These are phyloP conservation scores for Neospora caninum DNA, from an alignment of 169 alveolate species.

Conservation along the genomic window DNA sequence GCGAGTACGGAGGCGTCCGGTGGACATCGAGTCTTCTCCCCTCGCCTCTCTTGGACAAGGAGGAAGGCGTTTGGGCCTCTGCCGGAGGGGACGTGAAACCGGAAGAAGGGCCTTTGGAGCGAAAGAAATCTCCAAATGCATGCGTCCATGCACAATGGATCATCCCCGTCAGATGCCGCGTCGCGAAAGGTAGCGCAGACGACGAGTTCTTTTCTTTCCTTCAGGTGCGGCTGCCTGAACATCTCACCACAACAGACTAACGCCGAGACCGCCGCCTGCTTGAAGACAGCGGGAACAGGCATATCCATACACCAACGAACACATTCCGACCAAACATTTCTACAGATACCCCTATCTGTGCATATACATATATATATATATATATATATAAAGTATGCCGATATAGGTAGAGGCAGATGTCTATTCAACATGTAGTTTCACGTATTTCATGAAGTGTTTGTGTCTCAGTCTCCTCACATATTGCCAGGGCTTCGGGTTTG, in stretches of 20 bases:
- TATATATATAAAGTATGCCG: neutral
- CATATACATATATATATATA: neutral
- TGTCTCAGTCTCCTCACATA: too few species aligned
- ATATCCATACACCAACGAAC: too few species aligned
- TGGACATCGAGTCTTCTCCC: neutral
- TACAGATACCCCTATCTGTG: neutral
- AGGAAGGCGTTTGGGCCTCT: neutral
- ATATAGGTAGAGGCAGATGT: neutral
- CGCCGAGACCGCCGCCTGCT: too few species aligned
- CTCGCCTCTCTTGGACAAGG: neutral
- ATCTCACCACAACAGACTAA: neutral
- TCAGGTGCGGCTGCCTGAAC: neutral
- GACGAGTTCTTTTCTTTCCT: neutral
- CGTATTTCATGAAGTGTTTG: too few species aligned
- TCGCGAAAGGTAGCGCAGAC: neutral
- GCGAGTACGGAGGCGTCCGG: neutral
- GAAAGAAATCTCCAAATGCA: neutral
- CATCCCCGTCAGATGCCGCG: conserved; percentile 4
- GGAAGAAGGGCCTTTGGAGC: neutral
- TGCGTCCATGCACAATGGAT: neutral
- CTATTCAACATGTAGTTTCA: too few species aligned
- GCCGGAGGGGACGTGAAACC: neutral
- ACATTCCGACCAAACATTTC: too few species aligned
- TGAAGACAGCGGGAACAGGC: too few species aligned
- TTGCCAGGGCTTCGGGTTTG: too few species aligned